Evolutionary conservation across 1,284 basidiomycete genomes (phyloP).

Genomic region (Volvariella surrecta): DNA sequence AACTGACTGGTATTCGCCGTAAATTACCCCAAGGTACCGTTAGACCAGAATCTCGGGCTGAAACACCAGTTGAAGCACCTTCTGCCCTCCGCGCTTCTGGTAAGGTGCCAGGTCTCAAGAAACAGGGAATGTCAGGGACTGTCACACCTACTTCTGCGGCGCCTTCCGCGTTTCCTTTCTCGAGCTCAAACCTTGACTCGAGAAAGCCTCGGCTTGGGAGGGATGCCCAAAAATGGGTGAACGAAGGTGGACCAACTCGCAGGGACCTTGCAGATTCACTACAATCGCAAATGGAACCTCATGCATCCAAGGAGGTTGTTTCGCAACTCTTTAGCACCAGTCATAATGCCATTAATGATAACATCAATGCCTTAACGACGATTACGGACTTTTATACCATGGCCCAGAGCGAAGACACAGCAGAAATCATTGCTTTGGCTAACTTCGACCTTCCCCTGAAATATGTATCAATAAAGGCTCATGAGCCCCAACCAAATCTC

Average conservation of each 20-base stretch:
- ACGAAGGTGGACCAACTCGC: constrained; percentile 73
- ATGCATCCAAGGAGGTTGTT: constrained; percentile 72
- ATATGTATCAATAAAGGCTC: constrained; percentile 86
- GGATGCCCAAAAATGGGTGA: constrained; percentile 77
- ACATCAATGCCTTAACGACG: constrained; percentile 67
- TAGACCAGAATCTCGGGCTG: constrained; percentile 56
- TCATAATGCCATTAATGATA: constrained; percentile 93
- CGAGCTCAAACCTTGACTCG: constrained; percentile 61
- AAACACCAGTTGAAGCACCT: constrained; percentile 37
- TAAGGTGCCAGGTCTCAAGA: constrained; percentile 34
- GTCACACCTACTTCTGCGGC: constrained; percentile 23
- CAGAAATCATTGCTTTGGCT: constrained; percentile 67
- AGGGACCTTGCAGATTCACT: constrained; percentile 86
- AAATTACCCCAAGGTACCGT: constrained; percentile 59
- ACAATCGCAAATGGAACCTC: constrained; percentile 87
- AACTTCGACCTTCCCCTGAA: constrained; percentile 93
- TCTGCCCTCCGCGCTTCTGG: constrained; percentile 30
- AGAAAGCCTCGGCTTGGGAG: constrained; percentile 72
- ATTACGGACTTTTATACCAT: constrained; percentile 71
- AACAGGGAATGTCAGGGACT: constrained; percentile 29
- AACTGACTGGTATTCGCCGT: constrained; percentile 56
- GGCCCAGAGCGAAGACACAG: constrained; percentile 51
- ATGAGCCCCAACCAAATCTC: constrained; percentile 92
- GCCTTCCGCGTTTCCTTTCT: constrained; percentile 47
- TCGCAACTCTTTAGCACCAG: constrained; percentile 89